Base-by-base conservation (phyloP, 768 basidiomycete species). In the Termitomyces sp. region DNA sequence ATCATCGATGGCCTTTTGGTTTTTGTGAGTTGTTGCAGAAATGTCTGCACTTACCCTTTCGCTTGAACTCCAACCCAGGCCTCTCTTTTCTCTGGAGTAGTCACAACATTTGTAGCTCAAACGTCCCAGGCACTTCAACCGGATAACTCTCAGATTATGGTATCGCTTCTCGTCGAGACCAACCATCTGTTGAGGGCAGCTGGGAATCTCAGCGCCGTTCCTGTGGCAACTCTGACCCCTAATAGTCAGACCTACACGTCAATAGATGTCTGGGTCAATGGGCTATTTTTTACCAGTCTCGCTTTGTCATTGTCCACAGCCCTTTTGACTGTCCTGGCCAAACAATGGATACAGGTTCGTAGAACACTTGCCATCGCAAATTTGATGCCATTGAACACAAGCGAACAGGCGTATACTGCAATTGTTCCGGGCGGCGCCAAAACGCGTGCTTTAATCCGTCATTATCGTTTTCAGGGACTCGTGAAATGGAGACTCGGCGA, bases 51-150 rank as follows among this genome's bases (percentile, higher is more conserved):
- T 14, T 4, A 18, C 14, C 24, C 13, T 36, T 50, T 38, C 14
- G 33, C 59, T 20, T 56, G 57, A 16, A 16, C 58, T 20, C 56
- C 59, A 22, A 54, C 54, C 26, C 24, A 66, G 65, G 65, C 59
- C 7, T 56, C 61, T 44, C 63, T 66, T 36, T 66, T 64, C 47
- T 66, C 63, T 3, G 59, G 46, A 16, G 63, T 64, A 3, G 61
- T 65, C 44, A 63, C 65, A 8, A 54, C 65, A 2, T 66, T 66
- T 32, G 52, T 66, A 3, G 63, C 58, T 5, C 63, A 66, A 56
- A 60, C 59, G 3, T 62, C 63, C 32, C 61, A 61, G 28, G 57
- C 43, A 16, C 59, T 66, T n/a, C 58, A 56, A 32, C 53, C 60
- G n/a, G 55, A 66, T 48, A 52, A 57, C 46, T 38, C 40, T 30